Percentiles rank a stretch among this genome's conserved stretches.
These are phyloP conservation scores for Ogataea trehaloabstinens DNA, from an alignment of 805 yeast species.

Conservation along the genomic window DNA sequence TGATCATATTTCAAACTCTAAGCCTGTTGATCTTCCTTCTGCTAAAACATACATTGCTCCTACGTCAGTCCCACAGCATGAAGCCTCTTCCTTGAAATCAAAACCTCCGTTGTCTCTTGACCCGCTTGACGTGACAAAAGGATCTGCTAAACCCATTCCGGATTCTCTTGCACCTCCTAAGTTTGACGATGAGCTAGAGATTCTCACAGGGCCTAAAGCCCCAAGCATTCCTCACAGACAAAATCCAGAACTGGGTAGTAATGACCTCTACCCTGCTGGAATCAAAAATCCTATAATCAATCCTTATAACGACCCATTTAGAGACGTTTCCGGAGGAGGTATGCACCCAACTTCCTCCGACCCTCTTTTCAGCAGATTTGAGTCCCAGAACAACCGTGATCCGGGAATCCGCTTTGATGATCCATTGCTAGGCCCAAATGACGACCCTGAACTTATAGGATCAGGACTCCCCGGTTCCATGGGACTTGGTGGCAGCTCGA, in stretches of 20 bases:
- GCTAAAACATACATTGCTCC: too few relatives aligned
- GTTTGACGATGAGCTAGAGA: slow-evolving; percentile 52
- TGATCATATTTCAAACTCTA: too few relatives aligned
- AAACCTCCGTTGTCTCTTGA: too few relatives aligned
- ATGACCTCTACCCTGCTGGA: slow-evolving; percentile 49
- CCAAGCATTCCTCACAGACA: neutral
- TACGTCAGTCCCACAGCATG: too few relatives aligned
- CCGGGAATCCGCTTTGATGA: slow-evolving; percentile 54
- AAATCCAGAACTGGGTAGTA: slow-evolving; percentile 40
- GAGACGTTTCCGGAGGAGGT: slow-evolving; percentile 38
- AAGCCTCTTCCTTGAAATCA: too few relatives aligned
- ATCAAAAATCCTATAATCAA: slow-evolving; percentile 39
- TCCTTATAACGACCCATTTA: slow-evolving; percentile 43
- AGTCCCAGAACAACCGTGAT: slow-evolving; percentile 29
- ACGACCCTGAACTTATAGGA: slow-evolving; percentile 42
- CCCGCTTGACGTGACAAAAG: too few relatives aligned
- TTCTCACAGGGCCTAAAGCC: slow-evolving; percentile 14
- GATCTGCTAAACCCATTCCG: slow-evolving; percentile 17
- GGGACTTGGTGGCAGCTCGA: slow-evolving; percentile 19
- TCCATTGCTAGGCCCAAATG: slow-evolving; percentile 46
- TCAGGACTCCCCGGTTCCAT: slow-evolving; percentile 44
- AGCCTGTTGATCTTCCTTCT: too few relatives aligned
- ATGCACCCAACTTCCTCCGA: slow-evolving; percentile 54
- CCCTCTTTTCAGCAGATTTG: slow-evolving; percentile 42
- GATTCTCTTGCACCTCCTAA: slow-evolving; percentile 42